Evolutionary conservation across 371 early-diverging fungal species (phyloP).

Genomic region (Lichtheimia ramosa): DNA sequence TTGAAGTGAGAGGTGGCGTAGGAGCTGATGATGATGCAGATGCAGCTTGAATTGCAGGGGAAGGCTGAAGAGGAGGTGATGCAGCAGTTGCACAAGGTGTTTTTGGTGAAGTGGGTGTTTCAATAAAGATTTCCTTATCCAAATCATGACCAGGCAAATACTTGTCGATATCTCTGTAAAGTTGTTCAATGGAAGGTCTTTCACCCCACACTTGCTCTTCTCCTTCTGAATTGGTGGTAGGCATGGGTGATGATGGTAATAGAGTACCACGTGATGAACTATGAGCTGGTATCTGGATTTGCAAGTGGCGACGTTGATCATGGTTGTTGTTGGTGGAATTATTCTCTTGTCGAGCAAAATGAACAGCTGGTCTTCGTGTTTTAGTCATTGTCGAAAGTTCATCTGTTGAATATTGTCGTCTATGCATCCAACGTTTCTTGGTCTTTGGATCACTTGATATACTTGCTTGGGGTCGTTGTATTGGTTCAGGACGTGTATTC

Average conservation of each 20-base stretch:
- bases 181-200: constrained; percentile 72
- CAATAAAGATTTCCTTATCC: constrained; percentile 76
- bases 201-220: constrained; percentile 61
- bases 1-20: constrained; percentile 9
- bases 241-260: constrained; percentile 12
- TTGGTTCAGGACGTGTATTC: not conserved
- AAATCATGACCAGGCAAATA: constrained; percentile 82
- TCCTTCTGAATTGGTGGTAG: constrained; percentile 18
- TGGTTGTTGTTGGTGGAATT: no score
- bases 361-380: constrained; percentile 1
- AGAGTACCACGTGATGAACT: not conserved
- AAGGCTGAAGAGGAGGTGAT: not conserved
- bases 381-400: constrained; percentile 9
- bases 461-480: not conserved
- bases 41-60: not conserved
- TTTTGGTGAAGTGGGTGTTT: constrained; percentile 5
- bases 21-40: not conserved
- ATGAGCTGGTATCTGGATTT: constrained; percentile 20
- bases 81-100: not conserved
- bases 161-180: constrained; percentile 73
- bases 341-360: constrained; percentile 8
- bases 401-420: constrained; percentile 6
- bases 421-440: constrained; percentile 4
- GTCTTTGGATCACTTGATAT: constrained; percentile 1
- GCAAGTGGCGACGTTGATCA: constrained; percentile 5